Percentiles rank a stretch among this genome's conserved stretches.
phyloP scores from a whole-genome alignment of 2,329 filamentous ascomycete genomes.

The Rhytidhysteron rufulum region DNA sequence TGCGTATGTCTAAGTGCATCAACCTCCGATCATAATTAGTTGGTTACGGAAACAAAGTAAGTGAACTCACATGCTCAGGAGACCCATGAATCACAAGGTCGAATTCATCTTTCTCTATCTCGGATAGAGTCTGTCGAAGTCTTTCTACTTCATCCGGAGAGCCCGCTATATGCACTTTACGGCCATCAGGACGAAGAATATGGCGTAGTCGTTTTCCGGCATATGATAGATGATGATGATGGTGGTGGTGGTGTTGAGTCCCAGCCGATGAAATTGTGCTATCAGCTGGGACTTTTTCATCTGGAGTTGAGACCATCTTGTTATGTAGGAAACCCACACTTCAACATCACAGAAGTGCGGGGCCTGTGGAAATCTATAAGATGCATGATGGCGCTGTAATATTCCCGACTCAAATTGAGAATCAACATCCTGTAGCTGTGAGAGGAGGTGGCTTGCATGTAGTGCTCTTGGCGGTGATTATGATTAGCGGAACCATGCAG shows the following conservation, averaged over 20 bases:
- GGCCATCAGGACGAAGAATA: slow-evolving; percentile 54
- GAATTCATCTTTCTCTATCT: slow-evolving; percentile 41
- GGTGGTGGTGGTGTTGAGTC: slow-evolving; percentile 4
- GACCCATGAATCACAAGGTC: slow-evolving; percentile 59
- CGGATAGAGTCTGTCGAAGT: slow-evolving; percentile 44
- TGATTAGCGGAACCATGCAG: neutral
- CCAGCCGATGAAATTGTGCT: slow-evolving; percentile 1
- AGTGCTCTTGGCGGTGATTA: neutral
- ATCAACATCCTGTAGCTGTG: too few relatives aligned
- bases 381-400: neutral
- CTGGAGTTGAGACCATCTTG: slow-evolving; percentile 9
- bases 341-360: neutral
- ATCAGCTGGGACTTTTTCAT: slow-evolving; percentile 4
- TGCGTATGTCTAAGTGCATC: slow-evolving; percentile 50
- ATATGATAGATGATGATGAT: slow-evolving; percentile 23
- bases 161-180: slow-evolving; percentile 53
- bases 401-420: too few relatives aligned
- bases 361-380: neutral
- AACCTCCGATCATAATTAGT: too few relatives aligned
- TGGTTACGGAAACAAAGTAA: neutral
- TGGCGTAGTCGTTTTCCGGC: slow-evolving; percentile 46
- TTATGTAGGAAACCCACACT: neutral
- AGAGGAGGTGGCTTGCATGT: neutral
- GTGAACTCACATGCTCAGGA: slow-evolving; percentile 42
- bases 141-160: slow-evolving; percentile 53